Base-by-base conservation (phyloP, 2,329 filamentous ascomycete genomes). In the Aspergillus latus region DNA sequence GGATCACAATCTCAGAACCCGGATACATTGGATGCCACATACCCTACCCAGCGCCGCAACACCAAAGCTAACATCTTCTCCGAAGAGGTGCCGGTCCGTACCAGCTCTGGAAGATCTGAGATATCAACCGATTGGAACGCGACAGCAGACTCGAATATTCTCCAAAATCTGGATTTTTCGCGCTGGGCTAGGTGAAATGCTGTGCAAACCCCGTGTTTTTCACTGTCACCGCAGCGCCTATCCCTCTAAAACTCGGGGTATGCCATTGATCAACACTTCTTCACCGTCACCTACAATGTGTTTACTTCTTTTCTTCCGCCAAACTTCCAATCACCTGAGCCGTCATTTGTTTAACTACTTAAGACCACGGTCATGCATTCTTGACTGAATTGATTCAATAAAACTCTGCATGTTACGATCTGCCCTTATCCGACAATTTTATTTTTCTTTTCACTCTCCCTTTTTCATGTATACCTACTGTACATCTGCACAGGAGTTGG, bases 91-190 rank as follows among this genome's bases (percentile, higher is more conserved):
- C 68, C 59, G 64, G 64, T 62, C 65, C 72, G 68, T 66, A 54
- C 48, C 15, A 66, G 54, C 59, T 68, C 59, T 50, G 71, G 55
- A 54, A 74, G 49, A 64, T 71, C 57, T 60, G 72, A 74, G 55
- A 67, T 67, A 59, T 69, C 56, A 53, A 67, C 63, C 1, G 74
- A 76, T 45, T 74, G 72, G 70, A 74, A 71, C 39, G 64, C 71
- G 10, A 68, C 69, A 26, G 66, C 69, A 2, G 74, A 74, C 37
- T 66, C 66, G 32, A 74, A 73, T 49, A 66, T 74, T 21, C 68
- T 74, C 46, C 71, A 74, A 47, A 73, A 70, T 29, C 54, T 77
- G 53, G 74, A 77, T 58, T 77, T 77, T 56, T 72, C 74, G n/a
- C 71, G 72, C 37, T 77, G 74, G 74, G 67, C 68, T 39, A 70